Conservation (phyloP, 225 moss, liverwort and hornwort genomes). For the Lunularia cruciata region DNA sequence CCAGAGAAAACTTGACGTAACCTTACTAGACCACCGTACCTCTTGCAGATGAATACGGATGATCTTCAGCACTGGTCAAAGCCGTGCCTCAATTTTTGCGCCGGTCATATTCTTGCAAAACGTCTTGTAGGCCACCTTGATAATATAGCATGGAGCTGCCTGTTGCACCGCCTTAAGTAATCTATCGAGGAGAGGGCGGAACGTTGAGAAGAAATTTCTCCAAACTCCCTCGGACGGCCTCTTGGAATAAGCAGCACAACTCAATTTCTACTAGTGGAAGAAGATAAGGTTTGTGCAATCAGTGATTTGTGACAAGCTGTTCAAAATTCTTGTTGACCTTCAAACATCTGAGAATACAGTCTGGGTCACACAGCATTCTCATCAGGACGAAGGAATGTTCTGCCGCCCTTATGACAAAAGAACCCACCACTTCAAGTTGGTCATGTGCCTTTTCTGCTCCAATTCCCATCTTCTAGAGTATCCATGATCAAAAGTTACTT, state of each 20-base stretch:
- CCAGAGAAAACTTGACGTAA: too few relatives aligned
- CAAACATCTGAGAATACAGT: neutral
- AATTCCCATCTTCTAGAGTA: neutral
- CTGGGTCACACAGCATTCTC: neutral
- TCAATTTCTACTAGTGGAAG: neutral
- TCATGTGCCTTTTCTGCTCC: neutral
- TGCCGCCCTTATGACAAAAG: neutral
- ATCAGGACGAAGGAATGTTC: neutral
- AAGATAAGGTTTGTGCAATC: neutral
- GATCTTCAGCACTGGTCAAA: too few relatives aligned
- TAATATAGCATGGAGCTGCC: too few relatives aligned
- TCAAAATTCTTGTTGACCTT: neutral
- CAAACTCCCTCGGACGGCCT: too few relatives aligned
- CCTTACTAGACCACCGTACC: too few relatives aligned
- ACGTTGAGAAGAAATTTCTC: neutral
- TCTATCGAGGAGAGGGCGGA: neutral
- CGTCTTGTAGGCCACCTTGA: too few relatives aligned
- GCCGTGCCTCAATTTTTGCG: too few relatives aligned
- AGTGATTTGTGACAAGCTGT: neutral
- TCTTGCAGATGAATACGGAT: too few relatives aligned
- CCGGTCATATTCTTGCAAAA: too few relatives aligned
- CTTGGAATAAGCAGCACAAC: too few relatives aligned
- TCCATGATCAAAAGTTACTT: neutral
- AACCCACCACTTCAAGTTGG: neutral
- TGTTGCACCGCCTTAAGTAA: neutral